Conservation (phyloP, 1,284 basidiomycete genomes). For the Meira miltonrushii region DNA sequence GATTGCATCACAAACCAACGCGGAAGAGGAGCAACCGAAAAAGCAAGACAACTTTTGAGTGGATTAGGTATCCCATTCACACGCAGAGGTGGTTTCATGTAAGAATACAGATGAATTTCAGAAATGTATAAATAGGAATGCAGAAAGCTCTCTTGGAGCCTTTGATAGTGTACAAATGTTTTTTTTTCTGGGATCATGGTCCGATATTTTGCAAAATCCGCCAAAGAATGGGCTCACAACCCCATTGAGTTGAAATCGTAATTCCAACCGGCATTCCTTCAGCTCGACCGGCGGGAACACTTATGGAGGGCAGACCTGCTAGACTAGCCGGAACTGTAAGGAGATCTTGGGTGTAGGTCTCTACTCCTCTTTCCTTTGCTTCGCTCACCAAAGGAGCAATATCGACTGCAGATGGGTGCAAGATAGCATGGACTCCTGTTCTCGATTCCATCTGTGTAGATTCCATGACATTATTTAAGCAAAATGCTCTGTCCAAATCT, state of each 20-base stretch:
- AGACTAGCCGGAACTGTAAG: slow-evolving; percentile 86
- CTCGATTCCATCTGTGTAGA: slow-evolving; percentile 54
- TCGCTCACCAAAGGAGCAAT: slow-evolving; percentile 33
- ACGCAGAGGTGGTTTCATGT: slow-evolving; percentile 34
- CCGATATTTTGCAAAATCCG: slow-evolving; percentile 58
- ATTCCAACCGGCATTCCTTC: slow-evolving; percentile 73
- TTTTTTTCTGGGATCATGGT: neutral
- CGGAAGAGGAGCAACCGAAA: slow-evolving; percentile 41
- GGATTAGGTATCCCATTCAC: slow-evolving; percentile 50
- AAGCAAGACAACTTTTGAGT: slow-evolving; percentile 41
- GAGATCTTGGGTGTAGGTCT: slow-evolving; percentile 77
- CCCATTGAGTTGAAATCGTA: slow-evolving; percentile 85
- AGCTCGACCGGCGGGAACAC: slow-evolving; percentile 61
- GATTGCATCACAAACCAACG: slow-evolving; percentile 51
- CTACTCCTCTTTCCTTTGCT: neutral
- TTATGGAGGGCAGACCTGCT: slow-evolving; percentile 78
- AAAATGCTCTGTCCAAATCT: slow-evolving; percentile 72
- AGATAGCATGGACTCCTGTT: slow-evolving; percentile 66
- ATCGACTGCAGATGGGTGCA: slow-evolving; percentile 62
- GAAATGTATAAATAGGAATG: neutral
- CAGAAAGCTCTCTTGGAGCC: neutral
- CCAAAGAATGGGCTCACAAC: slow-evolving; percentile 66
- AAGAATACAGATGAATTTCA: slow-evolving; percentile 1
- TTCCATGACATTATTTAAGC: slow-evolving; percentile 48
- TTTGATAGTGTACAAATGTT: neutral